These are phyloP conservation scores for Leccinum subgranulosum DNA, from an alignment of 768 basidiomycete genomes.

Conservation along the genomic window DNA sequence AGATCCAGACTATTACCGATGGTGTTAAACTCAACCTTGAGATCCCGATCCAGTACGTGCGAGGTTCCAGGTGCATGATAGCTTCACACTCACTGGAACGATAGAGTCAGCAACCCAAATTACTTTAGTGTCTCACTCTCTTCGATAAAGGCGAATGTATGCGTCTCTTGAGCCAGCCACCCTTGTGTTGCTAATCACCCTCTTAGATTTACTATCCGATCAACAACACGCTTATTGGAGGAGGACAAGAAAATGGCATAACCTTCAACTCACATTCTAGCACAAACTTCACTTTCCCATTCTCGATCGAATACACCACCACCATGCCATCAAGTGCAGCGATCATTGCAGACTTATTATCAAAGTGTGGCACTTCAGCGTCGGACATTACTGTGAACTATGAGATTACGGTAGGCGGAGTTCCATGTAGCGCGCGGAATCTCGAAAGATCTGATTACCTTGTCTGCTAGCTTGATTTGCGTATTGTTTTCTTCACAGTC, in stretches of 20 bases:
- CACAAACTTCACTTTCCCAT: conserved; percentile 75
- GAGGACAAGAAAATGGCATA: conserved; percentile 47
- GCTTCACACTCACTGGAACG: conserved; percentile 3
- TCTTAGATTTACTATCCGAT: conserved; percentile 72
- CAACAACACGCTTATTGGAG: conserved; percentile 64
- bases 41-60: conserved; percentile 62
- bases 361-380: conserved; percentile 55
- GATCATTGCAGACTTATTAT: conserved; percentile 60
- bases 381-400: conserved; percentile 58
- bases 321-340: conserved; percentile 46
- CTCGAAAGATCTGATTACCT: conserved; percentile 8
- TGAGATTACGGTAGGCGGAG: conserved; percentile 51
- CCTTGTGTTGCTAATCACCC: conserved; percentile 2
- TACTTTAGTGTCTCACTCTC: conserved; percentile 69
- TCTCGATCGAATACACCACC: conserved; percentile 60
- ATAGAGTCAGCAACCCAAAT: conserved; percentile 78
- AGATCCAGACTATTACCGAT: conserved; percentile 39
- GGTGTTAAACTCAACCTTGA: conserved; percentile 57
- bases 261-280: conserved; percentile 48
- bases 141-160: conserved; percentile 60
- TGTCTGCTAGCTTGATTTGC: conserved; percentile 52
- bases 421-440: neutral
- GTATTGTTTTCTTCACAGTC: conserved; percentile 61
- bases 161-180: conserved; percentile 4
- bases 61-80: neutral